Conservation (phyloP, 2,329 filamentous ascomycete genomes). For the Fusarium verrucosum region DNA sequence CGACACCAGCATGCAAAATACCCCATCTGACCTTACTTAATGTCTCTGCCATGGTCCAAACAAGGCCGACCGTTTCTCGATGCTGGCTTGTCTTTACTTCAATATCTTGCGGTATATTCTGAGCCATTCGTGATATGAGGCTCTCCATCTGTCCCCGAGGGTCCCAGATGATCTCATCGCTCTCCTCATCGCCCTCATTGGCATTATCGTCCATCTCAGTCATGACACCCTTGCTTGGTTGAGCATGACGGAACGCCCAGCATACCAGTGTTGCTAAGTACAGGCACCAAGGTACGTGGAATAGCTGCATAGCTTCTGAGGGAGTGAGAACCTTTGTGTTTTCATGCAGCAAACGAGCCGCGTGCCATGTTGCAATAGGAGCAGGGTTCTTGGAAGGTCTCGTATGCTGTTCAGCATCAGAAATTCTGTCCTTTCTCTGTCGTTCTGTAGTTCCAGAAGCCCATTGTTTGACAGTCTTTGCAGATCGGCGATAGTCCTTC, state of each 20-base stretch:
- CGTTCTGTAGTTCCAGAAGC: background rate
- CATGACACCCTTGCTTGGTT: background rate
- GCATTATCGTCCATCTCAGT: background rate
- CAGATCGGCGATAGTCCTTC: conserved; percentile 1
- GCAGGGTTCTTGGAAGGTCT: background rate
- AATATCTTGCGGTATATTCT: background rate
- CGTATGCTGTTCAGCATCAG: background rate
- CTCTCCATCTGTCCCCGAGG: background rate
- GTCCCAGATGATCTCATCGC: background rate
- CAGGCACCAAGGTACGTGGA: conserved; percentile 5
- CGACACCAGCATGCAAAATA: conserved; percentile 69
- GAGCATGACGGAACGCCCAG: conserved; percentile 3
- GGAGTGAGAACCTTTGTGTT: background rate
- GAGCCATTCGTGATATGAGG: background rate
- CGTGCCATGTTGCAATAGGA: conserved; percentile 1
- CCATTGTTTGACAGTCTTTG: conserved; percentile 2
- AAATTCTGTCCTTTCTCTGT: background rate
- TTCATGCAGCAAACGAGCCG: background rate
- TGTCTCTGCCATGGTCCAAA: conserved; percentile 63
- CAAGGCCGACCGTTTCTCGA: conserved; percentile 54
- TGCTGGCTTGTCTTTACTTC: background rate
- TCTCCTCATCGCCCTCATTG: background rate
- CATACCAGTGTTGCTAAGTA: background rate
- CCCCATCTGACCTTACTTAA: conserved; percentile 68
- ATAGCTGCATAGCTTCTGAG: conserved; percentile 7